Conservation (phyloP, 2,329 filamentous ascomycete genomes). For the Verticillium isaacii region DNA sequence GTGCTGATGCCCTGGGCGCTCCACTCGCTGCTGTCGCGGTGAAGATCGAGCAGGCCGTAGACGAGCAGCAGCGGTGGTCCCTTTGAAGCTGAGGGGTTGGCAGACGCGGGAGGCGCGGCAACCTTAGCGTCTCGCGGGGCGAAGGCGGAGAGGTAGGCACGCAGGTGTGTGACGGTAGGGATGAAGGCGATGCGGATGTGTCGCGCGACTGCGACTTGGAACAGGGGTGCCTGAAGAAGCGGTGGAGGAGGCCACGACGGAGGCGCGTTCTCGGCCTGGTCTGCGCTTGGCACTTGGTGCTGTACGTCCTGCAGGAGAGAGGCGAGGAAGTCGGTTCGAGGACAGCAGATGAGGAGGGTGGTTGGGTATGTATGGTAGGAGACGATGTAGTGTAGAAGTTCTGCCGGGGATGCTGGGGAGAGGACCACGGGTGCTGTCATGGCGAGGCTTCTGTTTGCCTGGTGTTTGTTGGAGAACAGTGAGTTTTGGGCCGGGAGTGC, state of each 20-base stretch:
- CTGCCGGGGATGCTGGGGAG: constrained; percentile 48
- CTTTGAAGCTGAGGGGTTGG: not conserved
- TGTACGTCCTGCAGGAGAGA: constrained; percentile 23
- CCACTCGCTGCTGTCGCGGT: constrained; percentile 67
- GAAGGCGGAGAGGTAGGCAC: constrained; percentile 66
- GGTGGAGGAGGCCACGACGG: not conserved
- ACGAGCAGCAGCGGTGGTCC: constrained; percentile 47
- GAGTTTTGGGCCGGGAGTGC: too few relatives aligned
- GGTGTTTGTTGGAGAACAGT: not conserved
- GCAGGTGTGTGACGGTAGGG: constrained; percentile 70
- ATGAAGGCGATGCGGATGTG: constrained; percentile 68
- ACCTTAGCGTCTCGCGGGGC: constrained; percentile 29
- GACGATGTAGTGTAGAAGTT: constrained; percentile 63
- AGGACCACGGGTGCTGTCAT: constrained; percentile 35
- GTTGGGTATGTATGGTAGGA: constrained; percentile 50
- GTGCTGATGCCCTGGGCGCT: constrained; percentile 67
- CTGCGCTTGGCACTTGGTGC: not conserved
- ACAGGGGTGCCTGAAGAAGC: constrained; percentile 61
- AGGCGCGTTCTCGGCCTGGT: not conserved
- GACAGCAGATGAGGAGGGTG: constrained; percentile 67
- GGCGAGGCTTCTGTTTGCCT: not conserved
- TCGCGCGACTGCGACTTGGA: constrained; percentile 62
- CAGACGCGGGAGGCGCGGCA: constrained; percentile 26
- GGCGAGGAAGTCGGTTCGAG: constrained; percentile 59
- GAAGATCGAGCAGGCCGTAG: constrained; percentile 61